Evolutionary conservation across 768 basidiomycete species (phyloP), one percentile per base, ranked within the genome.

Genomic region (Crassisporium funariophilum): DNA sequence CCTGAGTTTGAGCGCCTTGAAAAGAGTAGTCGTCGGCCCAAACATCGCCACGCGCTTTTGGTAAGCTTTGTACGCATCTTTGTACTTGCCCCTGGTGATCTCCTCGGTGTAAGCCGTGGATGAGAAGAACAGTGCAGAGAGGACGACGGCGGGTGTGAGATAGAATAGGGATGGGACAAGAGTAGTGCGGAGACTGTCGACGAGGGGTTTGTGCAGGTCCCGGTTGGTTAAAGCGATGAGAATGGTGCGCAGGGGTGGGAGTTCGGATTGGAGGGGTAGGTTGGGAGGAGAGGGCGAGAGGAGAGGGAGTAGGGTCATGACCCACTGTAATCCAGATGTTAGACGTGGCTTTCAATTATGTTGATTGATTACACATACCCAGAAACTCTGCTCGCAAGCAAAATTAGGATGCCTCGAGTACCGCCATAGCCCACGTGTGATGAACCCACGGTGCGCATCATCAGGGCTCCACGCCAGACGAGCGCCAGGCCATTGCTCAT

Each of bases 331-430:
- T 21, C 36, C 40, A 24, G 22, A 20, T 20, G 5, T 36, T 22
- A 46, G 22, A 40, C 19, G n/a, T n/a, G n/a, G 49, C 6, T 17
- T 21, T 47, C 17, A 36, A 44, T 36, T 12, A 44, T 38, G 22
- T 16, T 20, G 15, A 19, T 40, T n/a, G 40, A 47, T 4, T 19
- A 12, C n/a, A 70, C 81, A 33, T 53, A 88, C 86, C 87, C 87
- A 95, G 68, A 95, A 92, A 12, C 70, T 65, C 64, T 95, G 93
- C 64, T 98, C 95, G 63, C 89, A 93, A 1, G 85, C 69, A 62
- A 92, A 95, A 65, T 98, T 98, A 25, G 95, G 94, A 65, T 98
- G 95, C 12, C 95, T 74, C 2, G 81, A 83, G 75, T 84, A 95
- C 2, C 81, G 78, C 89, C 90, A 98, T 5, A 98, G 65, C 3